phyloP scores from a whole-genome alignment of 1,284 basidiomycete species.

The Tilletia caries region DNA sequence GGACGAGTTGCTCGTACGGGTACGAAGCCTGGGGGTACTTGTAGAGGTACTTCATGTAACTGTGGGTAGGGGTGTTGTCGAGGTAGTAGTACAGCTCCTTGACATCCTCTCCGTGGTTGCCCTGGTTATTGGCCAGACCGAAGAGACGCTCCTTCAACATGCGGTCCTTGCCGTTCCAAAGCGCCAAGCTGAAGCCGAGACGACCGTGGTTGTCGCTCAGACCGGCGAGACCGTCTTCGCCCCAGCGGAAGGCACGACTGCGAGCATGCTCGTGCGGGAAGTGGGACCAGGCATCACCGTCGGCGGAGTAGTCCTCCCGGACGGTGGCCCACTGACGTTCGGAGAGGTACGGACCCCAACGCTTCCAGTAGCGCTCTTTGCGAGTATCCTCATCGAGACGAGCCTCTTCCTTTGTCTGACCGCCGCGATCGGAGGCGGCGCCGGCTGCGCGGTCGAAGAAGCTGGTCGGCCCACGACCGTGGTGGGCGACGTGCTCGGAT shows the following conservation, averaged over 20 bases:
- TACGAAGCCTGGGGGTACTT: constrained; percentile 90
- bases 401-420: constrained; percentile 50
- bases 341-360: constrained; percentile 94
- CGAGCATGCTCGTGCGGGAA: constrained; percentile 94
- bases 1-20: constrained; percentile 88
- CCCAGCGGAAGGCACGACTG: constrained; percentile 94
- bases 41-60: constrained; percentile 99
- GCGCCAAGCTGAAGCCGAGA: constrained; percentile 79
- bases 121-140: constrained; percentile 86
- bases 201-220: constrained; percentile 94
- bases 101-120: constrained; percentile 96
- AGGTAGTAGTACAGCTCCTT: constrained; percentile 98
- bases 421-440: constrained; percentile 21
- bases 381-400: constrained; percentile 64
- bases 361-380: constrained; percentile 83
- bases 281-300: constrained; percentile 95
- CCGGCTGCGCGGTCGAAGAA: constrained; percentile 26
- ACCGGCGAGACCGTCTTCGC: constrained; percentile 93
- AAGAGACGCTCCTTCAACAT: constrained; percentile 96
- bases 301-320: constrained; percentile 91
- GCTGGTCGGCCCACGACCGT: constrained; percentile 29
- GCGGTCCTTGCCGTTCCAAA: constrained; percentile 92
- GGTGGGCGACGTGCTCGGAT: constrained; percentile 33
- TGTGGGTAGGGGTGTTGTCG: constrained; percentile 95
- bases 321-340: constrained; percentile 99